Percentiles rank a stretch among this genome's conserved stretches.
Evolutionary conservation across 2,329 filamentous ascomycete genomes (phyloP).

Genomic region (Trichoderma gracile): DNA sequence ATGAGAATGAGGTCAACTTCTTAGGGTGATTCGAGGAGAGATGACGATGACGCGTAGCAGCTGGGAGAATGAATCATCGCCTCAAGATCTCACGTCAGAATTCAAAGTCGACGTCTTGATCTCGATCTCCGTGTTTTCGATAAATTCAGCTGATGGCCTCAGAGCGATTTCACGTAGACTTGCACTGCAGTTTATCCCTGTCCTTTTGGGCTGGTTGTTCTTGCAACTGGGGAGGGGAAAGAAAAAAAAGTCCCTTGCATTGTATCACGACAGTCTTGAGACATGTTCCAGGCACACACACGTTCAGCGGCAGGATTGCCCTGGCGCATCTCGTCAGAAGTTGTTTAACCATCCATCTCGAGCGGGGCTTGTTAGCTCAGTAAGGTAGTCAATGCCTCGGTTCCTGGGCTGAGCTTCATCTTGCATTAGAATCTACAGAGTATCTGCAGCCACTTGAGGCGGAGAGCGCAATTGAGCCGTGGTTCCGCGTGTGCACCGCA

Average conservation of each 20-base stretch:
- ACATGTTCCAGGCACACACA: no score
- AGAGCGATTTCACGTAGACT: not conserved
- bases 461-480: not conserved
- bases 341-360: not conserved
- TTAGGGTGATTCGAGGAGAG: no score
- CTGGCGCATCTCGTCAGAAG: not conserved
- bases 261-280: not conserved
- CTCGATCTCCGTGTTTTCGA: not conserved
- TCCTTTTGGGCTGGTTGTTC: not conserved
- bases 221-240: no score
- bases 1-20: no score
- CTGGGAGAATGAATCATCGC: not conserved
- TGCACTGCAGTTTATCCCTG: no score
- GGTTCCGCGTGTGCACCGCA: not conserved
- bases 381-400: not conserved
- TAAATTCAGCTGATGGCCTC: not conserved
- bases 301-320: no score
- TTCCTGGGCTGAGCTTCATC: no score
- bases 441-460: not conserved
- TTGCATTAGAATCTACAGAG: not conserved
- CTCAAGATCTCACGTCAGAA: conserved; percentile 1
- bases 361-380: not conserved
- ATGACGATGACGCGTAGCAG: no score
- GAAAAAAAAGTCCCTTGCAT: not conserved
- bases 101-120: not conserved